These are phyloP conservation scores for Metschnikowia santaceciliae DNA, from an alignment of 805 yeast species.

Conservation along the genomic window DNA sequence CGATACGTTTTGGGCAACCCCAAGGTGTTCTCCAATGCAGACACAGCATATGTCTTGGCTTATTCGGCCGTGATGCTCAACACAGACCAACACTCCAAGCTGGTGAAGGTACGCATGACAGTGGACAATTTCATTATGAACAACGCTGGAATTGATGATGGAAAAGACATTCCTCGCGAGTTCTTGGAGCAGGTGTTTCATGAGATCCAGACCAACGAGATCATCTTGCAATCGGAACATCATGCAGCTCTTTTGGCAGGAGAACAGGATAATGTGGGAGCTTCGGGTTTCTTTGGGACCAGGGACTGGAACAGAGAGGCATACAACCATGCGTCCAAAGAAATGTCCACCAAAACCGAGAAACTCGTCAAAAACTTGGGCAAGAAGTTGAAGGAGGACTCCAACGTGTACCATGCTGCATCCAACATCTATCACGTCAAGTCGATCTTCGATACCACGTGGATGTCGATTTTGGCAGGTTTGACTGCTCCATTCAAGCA, in stretches of 20 bases:
- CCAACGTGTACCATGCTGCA: conserved; percentile 68
- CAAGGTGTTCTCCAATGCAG: conserved; percentile 83
- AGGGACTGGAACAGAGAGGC: conserved; percentile 74
- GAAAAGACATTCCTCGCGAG: conserved; percentile 74
- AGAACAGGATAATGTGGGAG: conserved; percentile 34
- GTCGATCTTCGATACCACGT: conserved; percentile 87
- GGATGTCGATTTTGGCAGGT: conserved; percentile 98
- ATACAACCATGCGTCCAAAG: conserved; percentile 87
- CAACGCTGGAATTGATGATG: conserved; percentile 90
- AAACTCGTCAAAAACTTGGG: conserved; percentile 68
- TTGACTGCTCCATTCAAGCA: conserved; percentile 92
- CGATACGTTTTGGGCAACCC: conserved; percentile 88
- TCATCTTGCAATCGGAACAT: conserved; percentile 88
- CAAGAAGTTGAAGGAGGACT: conserved; percentile 41
- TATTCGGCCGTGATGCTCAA: conserved; percentile 90
- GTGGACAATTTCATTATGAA: conserved; percentile 80
- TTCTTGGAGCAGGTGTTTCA: conserved; percentile 63
- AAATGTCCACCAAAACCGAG: conserved; percentile 86
- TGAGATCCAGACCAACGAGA: conserved; percentile 82
- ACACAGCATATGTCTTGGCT: conserved; percentile 86
- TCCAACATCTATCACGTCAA: conserved; percentile 85
- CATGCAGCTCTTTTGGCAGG: conserved; percentile 83
- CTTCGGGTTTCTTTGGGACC: conserved; percentile 58
- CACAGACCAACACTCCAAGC: conserved; percentile 90
- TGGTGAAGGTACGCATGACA: conserved; percentile 83